A percentile compares a stretch with the other conserved stretches of the same genome.
Conservation (phyloP, 176 grass and related monocot species). For the Miscanthus lutarioriparius region DNA sequence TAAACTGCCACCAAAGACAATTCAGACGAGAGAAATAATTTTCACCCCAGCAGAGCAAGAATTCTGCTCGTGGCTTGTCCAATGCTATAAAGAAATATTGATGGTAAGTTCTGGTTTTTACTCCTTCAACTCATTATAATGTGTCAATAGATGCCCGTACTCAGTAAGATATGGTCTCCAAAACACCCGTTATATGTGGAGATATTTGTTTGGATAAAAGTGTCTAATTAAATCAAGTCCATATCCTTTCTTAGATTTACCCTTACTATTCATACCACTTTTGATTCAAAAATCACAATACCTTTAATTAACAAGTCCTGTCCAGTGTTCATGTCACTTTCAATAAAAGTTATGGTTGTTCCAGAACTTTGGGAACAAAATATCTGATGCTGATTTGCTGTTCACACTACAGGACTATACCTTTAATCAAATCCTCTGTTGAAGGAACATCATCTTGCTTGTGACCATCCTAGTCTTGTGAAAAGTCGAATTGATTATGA, state of each 20-base stretch:
- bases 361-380: neutral
- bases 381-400: neutral
- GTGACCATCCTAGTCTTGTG: conserved; percentile 71
- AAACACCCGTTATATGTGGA: neutral
- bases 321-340: neutral
- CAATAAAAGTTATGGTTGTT: neutral
- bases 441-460: conserved; percentile 72
- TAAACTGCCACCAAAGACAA: conserved; percentile 69
- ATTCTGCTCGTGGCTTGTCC: conserved; percentile 67
- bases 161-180: neutral
- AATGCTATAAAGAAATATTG: conserved; percentile 59
- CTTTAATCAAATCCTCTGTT: neutral
- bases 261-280: neutral
- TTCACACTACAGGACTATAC: neutral
- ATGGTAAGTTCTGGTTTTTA: conserved; percentile 43
- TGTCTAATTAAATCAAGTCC: neutral
- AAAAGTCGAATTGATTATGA: conserved; percentile 39
- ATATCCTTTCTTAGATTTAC: neutral
- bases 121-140: neutral
- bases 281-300: neutral
- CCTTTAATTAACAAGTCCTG: neutral
- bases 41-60: conserved; percentile 62
- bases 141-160: neutral
- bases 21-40: conserved; percentile 53
- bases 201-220: neutral